Base-by-base conservation (phyloP, 352 stramenopile genomes). In the Aphanomyces cochlioides region DNA sequence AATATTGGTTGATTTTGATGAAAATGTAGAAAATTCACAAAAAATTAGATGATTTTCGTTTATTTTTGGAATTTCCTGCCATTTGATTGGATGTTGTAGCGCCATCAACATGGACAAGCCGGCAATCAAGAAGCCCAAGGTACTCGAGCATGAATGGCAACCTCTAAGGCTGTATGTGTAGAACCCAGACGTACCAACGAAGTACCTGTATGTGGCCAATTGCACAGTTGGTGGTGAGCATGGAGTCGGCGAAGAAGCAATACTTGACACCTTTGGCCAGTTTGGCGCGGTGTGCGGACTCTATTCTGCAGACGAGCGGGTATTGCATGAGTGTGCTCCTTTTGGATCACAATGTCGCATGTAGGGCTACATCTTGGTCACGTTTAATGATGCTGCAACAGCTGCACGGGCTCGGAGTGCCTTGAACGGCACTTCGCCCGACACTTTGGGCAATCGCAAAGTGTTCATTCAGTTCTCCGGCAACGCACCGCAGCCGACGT, bases 401-500 rank as follows among this genome's bases (percentile, higher is more conserved):
- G 64, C 64, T 6, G 54, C 21, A 6, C 43, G 17, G 13, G 64
- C 64, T n/a, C 48, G 64, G 7, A 19, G 43, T 3, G 64, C 64
- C 28, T n/a, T 70, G 54, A 21, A 59, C n/a, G 64, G 64, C 38
- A 34, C 47, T n/a, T 59, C 47, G 12, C 64, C 43, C 3, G 39
- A 15, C 7, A 50, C 13, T 12, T 38, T 72, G 15, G 54, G 53
- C 37, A 34, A 19, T 15, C 66, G 68, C 10, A 74, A 74, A 34
- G 45, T 74, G 28, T 63, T 70, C 36, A 41, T 74, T 5, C 68
- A 70, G 39, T 74, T 74, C 64, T 47, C 64, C 45, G 47, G 47
- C 39, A 40, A 70, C 61, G 43, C 59, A 40, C 64, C 47, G 1
- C n/a, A 58, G 6, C 28, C 57, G 7, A 19, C 45, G 21, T 67